Evolutionary conservation across 352 stramenopile genomes (phyloP).

Genomic region (Phytopythium chamaehyphon): DNA sequence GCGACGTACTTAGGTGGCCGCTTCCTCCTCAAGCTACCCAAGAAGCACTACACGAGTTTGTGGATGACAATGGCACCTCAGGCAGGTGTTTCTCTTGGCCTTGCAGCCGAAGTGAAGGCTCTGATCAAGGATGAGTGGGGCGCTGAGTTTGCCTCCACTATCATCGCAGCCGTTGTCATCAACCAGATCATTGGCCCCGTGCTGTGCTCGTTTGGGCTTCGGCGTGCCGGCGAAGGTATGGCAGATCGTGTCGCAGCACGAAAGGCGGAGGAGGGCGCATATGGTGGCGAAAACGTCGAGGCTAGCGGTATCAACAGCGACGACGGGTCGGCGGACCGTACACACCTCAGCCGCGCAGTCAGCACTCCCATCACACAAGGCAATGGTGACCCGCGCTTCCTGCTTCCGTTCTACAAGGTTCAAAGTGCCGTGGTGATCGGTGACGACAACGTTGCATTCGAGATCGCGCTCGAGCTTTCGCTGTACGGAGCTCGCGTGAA

Average conservation of each 20-base stretch:
- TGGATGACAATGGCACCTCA: conserved; percentile 72
- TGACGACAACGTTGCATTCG: conserved; percentile 56
- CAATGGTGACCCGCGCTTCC: conserved; percentile 30
- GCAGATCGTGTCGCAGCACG: conserved; percentile 18
- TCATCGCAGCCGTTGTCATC: conserved; percentile 58
- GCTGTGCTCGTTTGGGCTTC: conserved; percentile 47
- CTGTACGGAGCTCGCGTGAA: conserved; percentile 57
- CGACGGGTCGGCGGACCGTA: conserved; percentile 1
- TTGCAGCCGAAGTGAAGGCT: conserved; percentile 54
- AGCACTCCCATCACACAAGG: conserved; percentile 8
- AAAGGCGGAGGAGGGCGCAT: conserved; percentile 4
- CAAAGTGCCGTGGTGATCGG: conserved; percentile 54
- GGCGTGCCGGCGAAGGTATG: conserved; percentile 38
- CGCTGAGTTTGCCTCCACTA: conserved; percentile 51
- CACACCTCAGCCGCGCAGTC: conserved; percentile 8
- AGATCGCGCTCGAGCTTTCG: conserved; percentile 54
- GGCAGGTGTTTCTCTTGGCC: conserved; percentile 52
- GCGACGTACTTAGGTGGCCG: conserved; percentile 45
- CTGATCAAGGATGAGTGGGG: conserved; percentile 55
- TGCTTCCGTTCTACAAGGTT: conserved; percentile 42
- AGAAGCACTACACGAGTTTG: conserved; percentile 57
- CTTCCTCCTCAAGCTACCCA: conserved; percentile 52
- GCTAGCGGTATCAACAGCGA: conserved; percentile 1
- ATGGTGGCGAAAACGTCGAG: conserved; percentile 3
- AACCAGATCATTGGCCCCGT: conserved; percentile 65